These are phyloP conservation scores for Bassia scoparia DNA, from an alignment of 148 eudicot genomes.

Conservation along the genomic window DNA sequence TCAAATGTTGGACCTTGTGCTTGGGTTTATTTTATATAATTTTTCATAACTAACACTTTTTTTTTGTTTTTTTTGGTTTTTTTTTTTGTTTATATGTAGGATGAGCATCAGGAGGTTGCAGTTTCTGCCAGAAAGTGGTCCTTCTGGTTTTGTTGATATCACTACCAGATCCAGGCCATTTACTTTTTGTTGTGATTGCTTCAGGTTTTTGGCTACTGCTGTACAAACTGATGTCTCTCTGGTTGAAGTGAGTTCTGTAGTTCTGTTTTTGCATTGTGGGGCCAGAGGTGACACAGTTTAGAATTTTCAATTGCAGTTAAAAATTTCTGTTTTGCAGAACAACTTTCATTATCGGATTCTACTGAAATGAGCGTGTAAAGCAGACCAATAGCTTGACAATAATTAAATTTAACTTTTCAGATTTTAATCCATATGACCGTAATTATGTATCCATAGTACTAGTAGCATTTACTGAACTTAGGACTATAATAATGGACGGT, in stretches of 20 bases:
- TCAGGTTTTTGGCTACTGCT: slow-evolving; percentile 91
- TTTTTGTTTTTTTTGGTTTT: background rate
- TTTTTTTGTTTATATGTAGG: slow-evolving; percentile 58
- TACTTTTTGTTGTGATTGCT: slow-evolving; percentile 78
- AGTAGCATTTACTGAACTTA: no score
- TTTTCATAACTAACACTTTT: background rate
- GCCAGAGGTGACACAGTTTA: slow-evolving; percentile 57
- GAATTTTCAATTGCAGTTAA: background rate
- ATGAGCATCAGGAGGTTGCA: slow-evolving; percentile 57
- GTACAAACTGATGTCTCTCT: slow-evolving; percentile 86
- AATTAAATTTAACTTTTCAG: no score
- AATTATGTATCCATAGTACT: no score
- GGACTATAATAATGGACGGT: no score
- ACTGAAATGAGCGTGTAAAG: no score
- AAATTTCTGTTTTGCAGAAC: background rate
- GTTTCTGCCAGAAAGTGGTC: slow-evolving; percentile 35
- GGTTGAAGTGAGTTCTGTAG: slow-evolving; percentile 94
- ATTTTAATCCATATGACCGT: no score
- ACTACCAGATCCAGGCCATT: slow-evolving; percentile 84
- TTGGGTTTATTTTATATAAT: no score
- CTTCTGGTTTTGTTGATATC: slow-evolving; percentile 69
- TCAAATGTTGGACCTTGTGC: no score
- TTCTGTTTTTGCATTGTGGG: slow-evolving; percentile 93
- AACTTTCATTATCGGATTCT: background rate
- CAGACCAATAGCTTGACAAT: no score